Base-by-base conservation (phyloP, 352 stramenopile genomes). In the Phytophthora meadii region DNA sequence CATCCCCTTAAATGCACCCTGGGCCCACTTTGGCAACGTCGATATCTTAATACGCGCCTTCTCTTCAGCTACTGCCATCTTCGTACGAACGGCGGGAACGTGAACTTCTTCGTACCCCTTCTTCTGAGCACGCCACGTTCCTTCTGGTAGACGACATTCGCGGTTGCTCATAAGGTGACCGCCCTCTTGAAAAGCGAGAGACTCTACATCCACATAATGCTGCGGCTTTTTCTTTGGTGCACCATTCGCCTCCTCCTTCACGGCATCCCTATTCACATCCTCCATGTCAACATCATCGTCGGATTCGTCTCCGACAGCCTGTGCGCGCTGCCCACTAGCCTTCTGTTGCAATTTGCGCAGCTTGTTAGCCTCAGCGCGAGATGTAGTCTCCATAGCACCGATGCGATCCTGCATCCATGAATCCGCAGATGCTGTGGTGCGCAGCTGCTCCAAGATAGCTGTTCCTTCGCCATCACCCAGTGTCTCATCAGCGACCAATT, bases 81-180 rank as follows among this genome's bases (percentile, higher is more conserved):
- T 92, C 1, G 88, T 89, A 11, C 85, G 82, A n/a, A 98, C 82
- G 5, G 98, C 97, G n/a, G 98, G 98, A 28, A 99, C 97, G 73
- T 99, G 98, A 0, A 99, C 96, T 77, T 99, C 98, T 84, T 99
- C 98, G 46, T 94, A 95, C 4, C 97, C 98, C 58, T 98, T 98
- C 84, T 99, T 99, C 83, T 98, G 96, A 6, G 94, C 96, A 47
- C 96, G 84, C 97, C 97, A 99, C 6, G 96, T 98, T 49, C 96
- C 94, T 70, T 99, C 94, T 3, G 98, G 98, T 8, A 99, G 71
- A 37, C 92, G 87, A 39, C 97, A 98, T 34, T 98, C 89, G 60
- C 98, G 98, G 80, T 99, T 99, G 68, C 89, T 99, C 97, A 99
- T 99, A 22, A 98, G 86, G 61, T 99, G 97, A 0, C 95, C 89